A percentile compares a stretch with the other conserved stretches of the same genome.
These are phyloP conservation scores for Leptographium wingfieldii DNA, from an alignment of 2,329 filamentous ascomycete species.

Conservation along the genomic window DNA sequence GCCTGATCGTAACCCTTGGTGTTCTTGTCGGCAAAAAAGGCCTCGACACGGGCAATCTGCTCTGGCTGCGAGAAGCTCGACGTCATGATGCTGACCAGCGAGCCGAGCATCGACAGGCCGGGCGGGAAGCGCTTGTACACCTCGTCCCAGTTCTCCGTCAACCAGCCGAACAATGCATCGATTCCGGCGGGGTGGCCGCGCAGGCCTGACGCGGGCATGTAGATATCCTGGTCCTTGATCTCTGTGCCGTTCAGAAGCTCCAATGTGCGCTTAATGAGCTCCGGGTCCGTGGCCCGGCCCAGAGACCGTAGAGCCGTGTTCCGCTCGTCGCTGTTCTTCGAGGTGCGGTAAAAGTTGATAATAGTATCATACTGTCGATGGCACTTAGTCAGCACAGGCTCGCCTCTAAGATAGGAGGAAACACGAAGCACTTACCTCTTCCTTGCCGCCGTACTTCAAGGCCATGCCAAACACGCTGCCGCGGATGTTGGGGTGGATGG, in stretches of 20 bases:
- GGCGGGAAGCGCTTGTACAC: conserved; percentile 72
- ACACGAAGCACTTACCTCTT: conserved; percentile 45
- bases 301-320: conserved; percentile 80
- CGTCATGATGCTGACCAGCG: conserved; percentile 71
- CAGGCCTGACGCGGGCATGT: conserved; percentile 72
- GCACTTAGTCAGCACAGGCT: neutral
- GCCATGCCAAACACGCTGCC: conserved; percentile 77
- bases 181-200: conserved; percentile 68
- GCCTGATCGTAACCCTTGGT: conserved; percentile 78
- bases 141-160: conserved; percentile 80
- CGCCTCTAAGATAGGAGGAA: too few relatives aligned
- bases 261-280: conserved; percentile 72
- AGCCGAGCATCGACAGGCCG: conserved; percentile 74
- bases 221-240: conserved; percentile 90
- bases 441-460: conserved; percentile 70
- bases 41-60: conserved; percentile 63
- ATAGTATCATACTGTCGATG: conserved; percentile 57
- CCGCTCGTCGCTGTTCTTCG: conserved; percentile 72
- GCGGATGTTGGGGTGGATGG: conserved; percentile 85
- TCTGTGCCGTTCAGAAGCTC: conserved; percentile 62
- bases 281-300: conserved; percentile 63
- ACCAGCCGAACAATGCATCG: conserved; percentile 67
- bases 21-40: conserved; percentile 71
- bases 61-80: conserved; percentile 65
- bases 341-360: conserved; percentile 61